Percentiles rank a stretch among this genome's conserved stretches.
Evolutionary conservation across 805 yeast genomes (phyloP).

Genomic region (Saccharomyces mikatae): DNA sequence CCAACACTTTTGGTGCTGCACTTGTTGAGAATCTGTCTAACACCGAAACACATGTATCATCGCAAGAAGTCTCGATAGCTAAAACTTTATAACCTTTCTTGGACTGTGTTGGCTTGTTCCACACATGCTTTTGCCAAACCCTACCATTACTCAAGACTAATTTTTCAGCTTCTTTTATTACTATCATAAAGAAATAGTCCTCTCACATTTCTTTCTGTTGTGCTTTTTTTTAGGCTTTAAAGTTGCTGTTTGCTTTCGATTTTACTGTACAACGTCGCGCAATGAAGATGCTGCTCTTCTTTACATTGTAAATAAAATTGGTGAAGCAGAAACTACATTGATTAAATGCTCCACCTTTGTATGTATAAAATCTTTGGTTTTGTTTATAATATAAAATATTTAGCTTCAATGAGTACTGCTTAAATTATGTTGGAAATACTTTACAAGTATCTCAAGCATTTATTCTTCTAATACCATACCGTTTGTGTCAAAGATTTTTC

Average conservation of each 20-base stretch:
- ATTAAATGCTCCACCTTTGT: not conserved
- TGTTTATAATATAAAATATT: not conserved
- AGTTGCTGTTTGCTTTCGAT: not conserved
- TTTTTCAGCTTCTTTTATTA: not conserved
- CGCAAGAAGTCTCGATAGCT: conserved; percentile 91
- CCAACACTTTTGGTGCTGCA: conserved; percentile 31
- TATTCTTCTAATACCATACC: conserved; percentile 18
- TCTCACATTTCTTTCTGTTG: not conserved
- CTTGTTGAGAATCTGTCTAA: conserved; percentile 38
- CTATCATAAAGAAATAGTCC: not conserved
- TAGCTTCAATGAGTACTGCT: not conserved
- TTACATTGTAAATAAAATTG: not conserved
- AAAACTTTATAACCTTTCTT: conserved; percentile 49
- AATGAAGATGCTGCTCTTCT: not conserved
- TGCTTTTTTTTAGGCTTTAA: not conserved
- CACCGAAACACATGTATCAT: conserved; percentile 85
- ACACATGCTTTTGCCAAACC: not conserved
- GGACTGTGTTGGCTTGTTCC: conserved; percentile 12
- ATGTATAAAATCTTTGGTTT: not conserved
- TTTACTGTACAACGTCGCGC: not conserved
- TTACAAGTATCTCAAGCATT: not conserved
- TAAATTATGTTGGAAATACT: not conserved
- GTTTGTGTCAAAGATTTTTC: conserved; percentile 31
- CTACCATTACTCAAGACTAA: not conserved
- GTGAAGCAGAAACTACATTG: not conserved